Evolutionary conservation across 176 grass and related monocot genomes (phyloP), one percentile per base, ranked within the genome.

Genomic region (Ananas comosus): DNA sequence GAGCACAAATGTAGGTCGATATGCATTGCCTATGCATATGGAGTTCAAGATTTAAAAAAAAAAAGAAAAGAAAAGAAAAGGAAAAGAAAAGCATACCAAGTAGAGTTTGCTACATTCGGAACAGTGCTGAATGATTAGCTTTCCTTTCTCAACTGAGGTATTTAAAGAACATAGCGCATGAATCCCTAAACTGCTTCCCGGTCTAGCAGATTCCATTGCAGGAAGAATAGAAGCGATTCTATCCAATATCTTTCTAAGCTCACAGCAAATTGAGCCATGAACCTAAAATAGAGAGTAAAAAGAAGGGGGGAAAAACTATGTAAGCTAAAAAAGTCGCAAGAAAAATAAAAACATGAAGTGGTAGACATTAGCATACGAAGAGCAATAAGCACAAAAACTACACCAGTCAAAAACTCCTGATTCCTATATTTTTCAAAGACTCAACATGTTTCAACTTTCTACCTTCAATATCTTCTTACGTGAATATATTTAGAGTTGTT

Each of bases 51-150:
- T 47, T 9, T 22, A 23, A 23, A 23, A 23, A 23, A 49, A 63
- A 68, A 51, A 24, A n/a, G n/a, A 29, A 29, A 19, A 8, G 4
- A 73, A 14, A 51, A 11, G 10, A 1, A 17, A 68, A 29, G 12
- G 9, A 58, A 21, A 67, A 29, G 54, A 53, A 71, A 64, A 72
- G 66, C 59, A 11, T 99, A 99, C 94, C 94, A 99, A 78, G 67
- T 99, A 99, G 42, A 99, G 84, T 69, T 86, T 93, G 77, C 94
- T 99, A 70, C 74, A 85, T 67, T 93, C 94, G 11, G 65, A 27
- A 69, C 94, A 93, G 51, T 99, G 72, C 72, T 80, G 75, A 72
- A 72, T 85, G 80, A 99, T 79, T 33, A 78, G 78, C 65, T 72
- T 86, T 19, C 89, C 89, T 88, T 90, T 99, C 49, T 99, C 94